Conservation (phyloP, 2,329 filamentous ascomycete genomes). For the Colletotrichum lindemuthianum region DNA sequence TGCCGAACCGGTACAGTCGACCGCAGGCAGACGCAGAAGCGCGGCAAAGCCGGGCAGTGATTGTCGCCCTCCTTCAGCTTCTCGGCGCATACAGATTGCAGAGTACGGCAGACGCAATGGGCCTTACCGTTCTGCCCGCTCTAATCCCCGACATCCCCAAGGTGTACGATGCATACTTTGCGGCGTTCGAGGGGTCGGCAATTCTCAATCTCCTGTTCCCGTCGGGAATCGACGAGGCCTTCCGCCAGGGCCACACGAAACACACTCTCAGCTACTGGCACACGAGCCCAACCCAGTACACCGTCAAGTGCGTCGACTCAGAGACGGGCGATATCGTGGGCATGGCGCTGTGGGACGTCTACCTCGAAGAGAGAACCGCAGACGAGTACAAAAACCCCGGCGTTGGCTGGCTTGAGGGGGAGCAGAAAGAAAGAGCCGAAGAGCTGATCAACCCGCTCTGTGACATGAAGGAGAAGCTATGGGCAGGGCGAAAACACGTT, state of each 20-base stretch:
- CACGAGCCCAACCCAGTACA: constrained; percentile 53
- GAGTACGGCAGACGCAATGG: constrained; percentile 41
- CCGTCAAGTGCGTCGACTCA: constrained; percentile 57
- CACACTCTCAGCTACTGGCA: constrained; percentile 54
- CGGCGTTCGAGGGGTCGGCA: constrained; percentile 52
- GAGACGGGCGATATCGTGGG: constrained; percentile 55
- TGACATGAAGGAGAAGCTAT: constrained; percentile 52
- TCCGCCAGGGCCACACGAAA: constrained; percentile 53
- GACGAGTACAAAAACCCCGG: constrained; percentile 56
- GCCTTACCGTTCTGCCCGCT: constrained; percentile 54
- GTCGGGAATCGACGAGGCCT: constrained; percentile 45
- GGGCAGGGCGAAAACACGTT: constrained; percentile 51
- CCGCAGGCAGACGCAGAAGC: constrained; percentile 1
- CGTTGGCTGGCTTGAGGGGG: constrained; percentile 56
- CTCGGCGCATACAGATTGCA: constrained; percentile 6
- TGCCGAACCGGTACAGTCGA: not conserved
- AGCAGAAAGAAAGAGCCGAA: constrained; percentile 54
- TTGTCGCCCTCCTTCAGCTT: not conserved
- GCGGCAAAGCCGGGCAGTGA: constrained; percentile 4
- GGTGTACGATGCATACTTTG: constrained; percentile 59
- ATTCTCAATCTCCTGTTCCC: constrained; percentile 58
- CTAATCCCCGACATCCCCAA: constrained; percentile 56
- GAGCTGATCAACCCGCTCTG: constrained; percentile 53
- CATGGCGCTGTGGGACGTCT: constrained; percentile 58
- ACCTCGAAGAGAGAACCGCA: constrained; percentile 47